Percentiles rank a stretch among this genome's conserved stretches.
phyloP scores from a whole-genome alignment of 139 green algal genomes.

The Pleodorina starrii region DNA sequence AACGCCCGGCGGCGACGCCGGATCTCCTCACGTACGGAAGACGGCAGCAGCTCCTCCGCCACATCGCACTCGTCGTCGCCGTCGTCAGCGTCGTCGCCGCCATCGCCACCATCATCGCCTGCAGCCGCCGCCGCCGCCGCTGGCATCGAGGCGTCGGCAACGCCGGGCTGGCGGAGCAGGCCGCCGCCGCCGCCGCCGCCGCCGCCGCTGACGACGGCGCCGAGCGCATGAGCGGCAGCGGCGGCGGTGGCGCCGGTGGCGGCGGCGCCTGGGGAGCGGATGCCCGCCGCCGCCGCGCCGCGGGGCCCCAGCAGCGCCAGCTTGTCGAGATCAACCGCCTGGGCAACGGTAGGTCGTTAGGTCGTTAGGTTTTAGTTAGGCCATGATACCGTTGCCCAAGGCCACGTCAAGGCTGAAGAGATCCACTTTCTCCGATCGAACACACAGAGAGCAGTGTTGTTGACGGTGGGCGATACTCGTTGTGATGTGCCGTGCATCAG shows the following conservation, averaged over 20 bases:
- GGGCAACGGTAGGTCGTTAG: neutral
- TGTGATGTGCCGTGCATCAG: too few relatives aligned
- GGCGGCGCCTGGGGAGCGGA: neutral
- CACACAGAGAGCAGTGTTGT: too few relatives aligned
- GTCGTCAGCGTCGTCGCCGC: neutral
- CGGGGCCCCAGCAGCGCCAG: constrained; percentile 28
- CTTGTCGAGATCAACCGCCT: constrained; percentile 36
- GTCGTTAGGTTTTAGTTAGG: too few relatives aligned
- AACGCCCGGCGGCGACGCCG: constrained; percentile 1
- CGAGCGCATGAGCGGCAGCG: neutral
- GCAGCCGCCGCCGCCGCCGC: neutral
- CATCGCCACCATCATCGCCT: neutral
- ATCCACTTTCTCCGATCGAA: too few relatives aligned
- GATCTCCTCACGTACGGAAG: neutral
- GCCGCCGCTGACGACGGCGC: neutral
- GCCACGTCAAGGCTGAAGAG: too few relatives aligned
- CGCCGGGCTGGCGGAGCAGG: neutral
- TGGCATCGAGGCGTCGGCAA: neutral
- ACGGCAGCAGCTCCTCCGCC: constrained; percentile 37
- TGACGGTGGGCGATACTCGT: too few relatives aligned
- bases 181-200: neutral
- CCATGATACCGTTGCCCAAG: too few relatives aligned
- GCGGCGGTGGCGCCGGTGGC: neutral
- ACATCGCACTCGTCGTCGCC: constrained; percentile 12
- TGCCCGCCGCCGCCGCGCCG: constrained; percentile 3